Evolutionary conservation across 352 stramenopile genomes (phyloP), one percentile per base, ranked within the genome.

Genomic region (Blastocystis sp.): DNA sequence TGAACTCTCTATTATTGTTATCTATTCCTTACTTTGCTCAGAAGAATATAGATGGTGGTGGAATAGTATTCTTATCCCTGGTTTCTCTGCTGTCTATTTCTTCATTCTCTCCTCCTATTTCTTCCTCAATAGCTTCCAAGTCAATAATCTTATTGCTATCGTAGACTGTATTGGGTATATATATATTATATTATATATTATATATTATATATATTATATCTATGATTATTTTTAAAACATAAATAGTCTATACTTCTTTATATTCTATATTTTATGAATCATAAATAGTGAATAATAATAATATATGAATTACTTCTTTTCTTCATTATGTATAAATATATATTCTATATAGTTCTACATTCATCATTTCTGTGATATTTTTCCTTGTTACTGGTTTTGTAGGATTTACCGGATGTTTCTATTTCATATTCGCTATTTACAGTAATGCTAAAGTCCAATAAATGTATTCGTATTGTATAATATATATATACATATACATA

Each of bases 31-130:
- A 79, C 84, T 99, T 9, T 96, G 86, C 69, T 75, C 83, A 24
- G 93, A 99, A 74, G 90, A 99, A 75, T 96, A 98, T 75, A 86
- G 95, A 74, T 99, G 93, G 93, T 98, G 90, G 91, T 99, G 93
- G 93, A 80, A 89, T 55, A 96, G 88, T 41, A 95, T 98, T 72
- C 72, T 91, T 45, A 93, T 91, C 27, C 85, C 83, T 31, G 91
- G 87, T 28, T 86, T 84, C 6, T 96, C 89, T 40, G 90, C 83
- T 25, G 67, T 84, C 34, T 98, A 95, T 73, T 84, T 98, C 66
- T 96, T 98, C 66, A 71, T 95, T 13, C 98, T 98, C 78, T 95
- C 86, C 49, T 82, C 86, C 64, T 82, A 95, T 54, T 98, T 98
- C 78, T 13, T 84, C 83, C 76, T 75, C 82, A 42, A 41, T 10